Percentiles rank a stretch among this genome's conserved stretches.
Conservation (phyloP, 805 yeast species). For the Phaffomyces thermotolerans region DNA sequence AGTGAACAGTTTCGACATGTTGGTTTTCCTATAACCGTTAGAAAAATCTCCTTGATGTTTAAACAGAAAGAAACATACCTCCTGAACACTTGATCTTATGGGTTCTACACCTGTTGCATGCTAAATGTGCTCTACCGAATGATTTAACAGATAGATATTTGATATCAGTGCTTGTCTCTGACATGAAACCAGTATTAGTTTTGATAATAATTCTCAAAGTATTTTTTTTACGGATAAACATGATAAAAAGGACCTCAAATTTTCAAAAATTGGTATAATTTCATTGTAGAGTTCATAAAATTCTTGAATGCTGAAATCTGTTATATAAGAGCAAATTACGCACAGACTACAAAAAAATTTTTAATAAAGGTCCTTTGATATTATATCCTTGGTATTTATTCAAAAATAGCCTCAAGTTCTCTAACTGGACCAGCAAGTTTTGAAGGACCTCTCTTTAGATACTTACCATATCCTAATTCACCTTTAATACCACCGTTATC, state of each 20-base stretch:
- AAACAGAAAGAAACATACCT: slow-evolving; percentile 7
- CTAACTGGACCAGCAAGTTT: slow-evolving; percentile 18
- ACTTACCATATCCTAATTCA: slow-evolving; percentile 19
- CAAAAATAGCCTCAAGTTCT: slow-evolving; percentile 19
- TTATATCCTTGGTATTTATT: background rate
- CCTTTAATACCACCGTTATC: slow-evolving; percentile 19
- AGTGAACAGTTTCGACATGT: slow-evolving; percentile 17
- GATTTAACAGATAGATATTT: slow-evolving; percentile 16
- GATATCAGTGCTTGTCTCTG: background rate
- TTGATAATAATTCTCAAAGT: too few relatives aligned
- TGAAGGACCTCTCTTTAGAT: slow-evolving; percentile 22
- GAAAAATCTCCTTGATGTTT: too few relatives aligned
- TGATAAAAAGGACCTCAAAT: background rate
- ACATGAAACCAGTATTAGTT: too few relatives aligned
- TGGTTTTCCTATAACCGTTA: slow-evolving; percentile 8
- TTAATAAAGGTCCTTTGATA: background rate
- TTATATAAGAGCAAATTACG: too few relatives aligned
- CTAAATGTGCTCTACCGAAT: slow-evolving; percentile 15
- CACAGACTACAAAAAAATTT: background rate
- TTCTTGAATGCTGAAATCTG: too few relatives aligned
- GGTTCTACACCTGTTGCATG: slow-evolving; percentile 17
- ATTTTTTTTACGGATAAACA: too few relatives aligned
- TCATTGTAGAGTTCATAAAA: too few relatives aligned
- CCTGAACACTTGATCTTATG: slow-evolving; percentile 22
- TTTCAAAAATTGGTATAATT: background rate